Conservation (phyloP, 179 eudicot species). For the Amaranthus tricolor region DNA sequence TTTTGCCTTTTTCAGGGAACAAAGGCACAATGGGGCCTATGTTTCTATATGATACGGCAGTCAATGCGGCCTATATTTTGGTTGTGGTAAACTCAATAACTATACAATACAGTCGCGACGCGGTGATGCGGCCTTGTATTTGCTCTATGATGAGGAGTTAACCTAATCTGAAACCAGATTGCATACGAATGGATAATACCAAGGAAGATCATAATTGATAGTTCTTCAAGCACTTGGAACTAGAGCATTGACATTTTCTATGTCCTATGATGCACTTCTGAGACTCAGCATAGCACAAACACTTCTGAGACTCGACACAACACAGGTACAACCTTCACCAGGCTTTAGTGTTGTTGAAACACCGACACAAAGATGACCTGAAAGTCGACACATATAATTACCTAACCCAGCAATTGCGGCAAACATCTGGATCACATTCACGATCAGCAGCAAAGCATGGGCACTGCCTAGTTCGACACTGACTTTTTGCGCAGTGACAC, state of each 20-base stretch:
- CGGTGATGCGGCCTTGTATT: no score
- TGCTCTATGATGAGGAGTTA: no score
- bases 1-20: no score
- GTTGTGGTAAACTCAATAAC: no score
- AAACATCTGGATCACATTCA: slow-evolving; percentile 99
- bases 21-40: no score
- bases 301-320: not conserved
- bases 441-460: slow-evolving; percentile 98
- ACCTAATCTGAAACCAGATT: no score
- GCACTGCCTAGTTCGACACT: slow-evolving; percentile 97
- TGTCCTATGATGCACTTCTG: not conserved
- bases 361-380: not conserved
- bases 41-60: no score
- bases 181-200: not conserved
- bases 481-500: slow-evolving; percentile 99
- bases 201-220: not conserved
- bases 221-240: not conserved
- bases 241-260: not conserved
- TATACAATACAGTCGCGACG: no score
- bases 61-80: no score
- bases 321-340: not conserved
- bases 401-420: slow-evolving; percentile 99
- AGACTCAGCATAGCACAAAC: no score
- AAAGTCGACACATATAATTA: slow-evolving; percentile 26
- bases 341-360: not conserved